Base-by-base conservation (phyloP, 257 asterid species). In the Nemophila menziesii region DNA sequence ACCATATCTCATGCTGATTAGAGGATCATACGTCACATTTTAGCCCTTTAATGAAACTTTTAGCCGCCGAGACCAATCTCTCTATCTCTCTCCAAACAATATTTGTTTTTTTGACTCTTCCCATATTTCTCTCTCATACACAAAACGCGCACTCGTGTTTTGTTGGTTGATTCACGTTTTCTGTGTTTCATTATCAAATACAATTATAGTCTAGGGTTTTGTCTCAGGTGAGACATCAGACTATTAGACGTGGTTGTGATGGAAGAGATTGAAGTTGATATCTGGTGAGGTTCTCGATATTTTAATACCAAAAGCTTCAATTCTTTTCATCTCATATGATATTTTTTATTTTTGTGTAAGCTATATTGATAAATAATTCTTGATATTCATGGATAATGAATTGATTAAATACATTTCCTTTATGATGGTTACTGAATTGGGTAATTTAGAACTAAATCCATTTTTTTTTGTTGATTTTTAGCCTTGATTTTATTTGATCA, bases 191-290 rank as follows among this genome's bases (percentile, higher is more conserved):
- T 4, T 24, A 24, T 24, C 33, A 4, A 24, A 24, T 4, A 24
- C 4, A 24, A 9, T 4, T 4, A 24, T 24, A 24, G 33, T 9
- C 4, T 24, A 24, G 33, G 33, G 33, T 24, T 24, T 24, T 24
- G 33, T 24, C 4, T 24, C 33, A 24, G 33, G 33, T 24, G 9
- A 24, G 33, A 9, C 33, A 29, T 7, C 36, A 29, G 36, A 29
- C 8, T 29, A 29, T 29, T 43, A 47, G 44, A 16, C 8, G 53
- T 60, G 58, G 58, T 20, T 15, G 43, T 45, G 5, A 47, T 46
- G 52, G 75, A 74, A 20, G 75, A 66, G 46, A 57, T 74, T 55
- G 75, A 57, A 38, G 48, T 61, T 43, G 82, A 70, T 58, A 52
- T 62, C 63, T 62, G 82, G 78, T 74, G 34, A 47, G 44, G 16